These are phyloP conservation scores for Ceratocystis harringtonii DNA, from an alignment of 2,329 filamentous ascomycete genomes.

Conservation along the genomic window DNA sequence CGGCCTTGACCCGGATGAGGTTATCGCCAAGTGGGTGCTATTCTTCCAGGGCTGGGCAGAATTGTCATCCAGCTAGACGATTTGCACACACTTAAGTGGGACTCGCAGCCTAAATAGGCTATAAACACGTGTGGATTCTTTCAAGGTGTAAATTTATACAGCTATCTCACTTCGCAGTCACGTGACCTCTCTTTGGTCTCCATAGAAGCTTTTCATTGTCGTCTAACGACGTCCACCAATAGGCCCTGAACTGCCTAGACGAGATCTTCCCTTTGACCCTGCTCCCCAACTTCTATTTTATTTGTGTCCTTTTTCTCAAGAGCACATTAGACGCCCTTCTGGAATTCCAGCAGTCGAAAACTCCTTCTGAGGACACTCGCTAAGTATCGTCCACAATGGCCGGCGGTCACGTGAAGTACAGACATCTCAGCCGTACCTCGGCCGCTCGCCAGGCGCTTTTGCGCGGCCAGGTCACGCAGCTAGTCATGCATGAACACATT, in stretches of 20 bases:
- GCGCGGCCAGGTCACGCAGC: conserved; percentile 87
- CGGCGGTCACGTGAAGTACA: conserved; percentile 72
- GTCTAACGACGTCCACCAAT: no score
- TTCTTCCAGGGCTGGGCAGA: neutral
- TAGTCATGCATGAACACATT: conserved; percentile 86
- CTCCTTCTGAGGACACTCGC: neutral
- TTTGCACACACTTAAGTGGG: neutral
- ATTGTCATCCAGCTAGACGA: neutral
- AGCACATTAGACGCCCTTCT: neutral
- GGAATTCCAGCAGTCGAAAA: neutral
- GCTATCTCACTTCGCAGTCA: neutral
- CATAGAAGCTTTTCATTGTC: neutral
- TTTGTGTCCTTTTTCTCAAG: no score
- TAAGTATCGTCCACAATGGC: conserved; percentile 45
- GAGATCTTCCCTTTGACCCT: no score
- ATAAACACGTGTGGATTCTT: neutral
- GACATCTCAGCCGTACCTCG: conserved; percentile 72
- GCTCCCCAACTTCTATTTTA: no score
- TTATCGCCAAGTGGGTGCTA: neutral
- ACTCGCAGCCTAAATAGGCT: neutral
- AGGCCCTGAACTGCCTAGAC: no score
- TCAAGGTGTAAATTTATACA: neutral
- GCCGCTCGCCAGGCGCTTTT: conserved; percentile 83
- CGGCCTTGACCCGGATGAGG: neutral
- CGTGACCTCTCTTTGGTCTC: neutral